Evolutionary conservation across 1,284 basidiomycete species (phyloP), one percentile per base, ranked within the genome.

Genomic region (Naganishia cerealis): DNA sequence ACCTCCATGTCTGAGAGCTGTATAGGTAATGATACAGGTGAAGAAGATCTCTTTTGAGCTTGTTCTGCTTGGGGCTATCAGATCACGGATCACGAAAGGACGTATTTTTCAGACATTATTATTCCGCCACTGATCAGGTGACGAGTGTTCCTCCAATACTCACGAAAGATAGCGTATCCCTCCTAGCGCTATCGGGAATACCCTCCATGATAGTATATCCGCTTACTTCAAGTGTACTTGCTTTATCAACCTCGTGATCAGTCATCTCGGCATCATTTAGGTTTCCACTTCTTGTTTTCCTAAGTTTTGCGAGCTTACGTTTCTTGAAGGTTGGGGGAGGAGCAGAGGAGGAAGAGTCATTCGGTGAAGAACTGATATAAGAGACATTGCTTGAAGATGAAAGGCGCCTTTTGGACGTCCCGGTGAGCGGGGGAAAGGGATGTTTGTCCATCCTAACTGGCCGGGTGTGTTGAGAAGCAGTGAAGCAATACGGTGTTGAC

Each of bases 311-410:
- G 9, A 33, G 24, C 39, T 63, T 63, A 24, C 61, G 61, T 43
- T 54, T 63, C 61, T 63, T 63, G 50, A 54, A 42, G 50, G n/a
- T 54, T n/a, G n/a, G n/a, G 4, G 50, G 61, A 10, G n/a, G n/a
- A 29, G 61, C 38, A 8, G 50, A 63, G 8, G 21, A 15, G 39
- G 36, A 26, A 13, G 61, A 38, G n/a, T 12, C 50, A 24, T n/a
- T 24, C 24, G 21, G 1, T 21, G 46, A 50, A 21, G 46, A 24
- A n/a, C 12, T 24, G 46, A 50, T 21, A 50, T 50, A 18, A 1
- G 8, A 18, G 3, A 24, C 46, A 24, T 21, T 50, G 46, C 46
- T 50, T 21, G 46, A 24, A 1, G 46, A 50, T 21, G 46, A 24
- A 24, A 50, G 24, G 12, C 9, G 1, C 21, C 46, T n/a, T 24